phyloP scores from a whole-genome alignment of 345 rosid genomes.

The Camelina sativa region DNA sequence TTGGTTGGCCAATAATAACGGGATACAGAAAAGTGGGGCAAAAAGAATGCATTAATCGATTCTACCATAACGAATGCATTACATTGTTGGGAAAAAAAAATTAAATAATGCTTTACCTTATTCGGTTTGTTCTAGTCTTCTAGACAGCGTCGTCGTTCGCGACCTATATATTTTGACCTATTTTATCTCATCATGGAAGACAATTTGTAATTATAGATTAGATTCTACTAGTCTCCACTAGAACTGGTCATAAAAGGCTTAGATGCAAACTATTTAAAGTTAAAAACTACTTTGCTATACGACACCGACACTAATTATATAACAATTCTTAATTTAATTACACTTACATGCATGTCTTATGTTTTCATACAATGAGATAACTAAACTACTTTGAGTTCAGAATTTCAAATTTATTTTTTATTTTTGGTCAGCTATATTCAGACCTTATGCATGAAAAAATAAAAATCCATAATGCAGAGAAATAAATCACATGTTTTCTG shows the following conservation, averaged over 20 bases:
- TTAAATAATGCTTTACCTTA: neutral
- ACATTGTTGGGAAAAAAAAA: neutral
- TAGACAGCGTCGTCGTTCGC: neutral
- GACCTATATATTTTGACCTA: neutral
- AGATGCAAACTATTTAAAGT: neutral
- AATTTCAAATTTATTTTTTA: neutral
- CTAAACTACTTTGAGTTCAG: neutral
- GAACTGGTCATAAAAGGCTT: neutral
- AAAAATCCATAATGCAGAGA: neutral
- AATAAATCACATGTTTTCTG: constrained; percentile 1
- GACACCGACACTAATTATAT: neutral
- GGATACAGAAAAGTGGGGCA: neutral
- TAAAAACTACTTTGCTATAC: neutral
- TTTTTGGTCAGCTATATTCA: neutral
- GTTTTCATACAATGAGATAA: neutral
- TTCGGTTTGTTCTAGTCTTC: neutral
- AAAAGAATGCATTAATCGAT: constrained; percentile 9
- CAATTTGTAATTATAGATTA: neutral
- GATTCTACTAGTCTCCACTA: neutral
- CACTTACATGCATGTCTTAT: neutral
- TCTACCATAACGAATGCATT: neutral
- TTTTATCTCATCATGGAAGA: neutral
- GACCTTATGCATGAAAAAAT: neutral
- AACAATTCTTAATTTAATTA: constrained; percentile 3
- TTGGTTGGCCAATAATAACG: constrained; percentile 10